These are phyloP conservation scores for Erythrobasidium hasegawianum DNA, from an alignment of 1,284 basidiomycete genomes.

Conservation along the genomic window DNA sequence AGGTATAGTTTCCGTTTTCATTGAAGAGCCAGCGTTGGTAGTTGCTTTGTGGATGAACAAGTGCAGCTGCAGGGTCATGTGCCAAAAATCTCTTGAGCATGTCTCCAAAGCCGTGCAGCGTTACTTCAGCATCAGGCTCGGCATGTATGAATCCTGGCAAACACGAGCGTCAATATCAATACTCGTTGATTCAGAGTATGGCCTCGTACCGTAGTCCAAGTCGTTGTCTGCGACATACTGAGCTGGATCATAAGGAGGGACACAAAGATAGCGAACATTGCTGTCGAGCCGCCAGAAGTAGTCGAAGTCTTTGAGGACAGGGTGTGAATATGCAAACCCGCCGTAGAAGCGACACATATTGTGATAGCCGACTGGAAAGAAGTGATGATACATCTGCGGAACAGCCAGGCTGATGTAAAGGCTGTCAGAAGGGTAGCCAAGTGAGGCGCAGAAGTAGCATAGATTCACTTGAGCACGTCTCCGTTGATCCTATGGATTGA, in stretches of 20 bases:
- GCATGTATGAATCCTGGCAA: slow-evolving; percentile 12
- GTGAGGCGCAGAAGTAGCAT: no score
- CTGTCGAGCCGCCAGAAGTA: slow-evolving; percentile 20
- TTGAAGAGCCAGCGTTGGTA: slow-evolving; percentile 12
- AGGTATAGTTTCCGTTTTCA: background rate
- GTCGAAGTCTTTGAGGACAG: background rate
- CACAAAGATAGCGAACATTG: slow-evolving; percentile 15
- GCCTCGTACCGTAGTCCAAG: slow-evolving; percentile 9
- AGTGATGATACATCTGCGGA: slow-evolving; percentile 15
- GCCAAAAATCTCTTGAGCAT: slow-evolving; percentile 7
- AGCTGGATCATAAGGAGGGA: slow-evolving; percentile 9
- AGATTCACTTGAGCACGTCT: no score
- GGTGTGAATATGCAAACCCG: slow-evolving; percentile 13
- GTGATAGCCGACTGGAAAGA: slow-evolving; percentile 20
- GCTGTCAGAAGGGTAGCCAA: no score
- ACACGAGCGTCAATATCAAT: no score
- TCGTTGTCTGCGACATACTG: slow-evolving; percentile 15
- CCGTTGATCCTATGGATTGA: no score
- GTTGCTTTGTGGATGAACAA: slow-evolving; percentile 10
- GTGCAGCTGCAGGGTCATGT: background rate
- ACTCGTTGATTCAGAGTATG: no score
- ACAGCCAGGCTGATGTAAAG: background rate
- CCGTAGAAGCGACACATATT: slow-evolving; percentile 9
- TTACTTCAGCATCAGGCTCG: slow-evolving; percentile 11
- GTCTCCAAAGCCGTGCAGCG: slow-evolving; percentile 13